These are phyloP conservation scores for Podaxis pistillaris DNA, from an alignment of 768 basidiomycete genomes.

Conservation along the genomic window DNA sequence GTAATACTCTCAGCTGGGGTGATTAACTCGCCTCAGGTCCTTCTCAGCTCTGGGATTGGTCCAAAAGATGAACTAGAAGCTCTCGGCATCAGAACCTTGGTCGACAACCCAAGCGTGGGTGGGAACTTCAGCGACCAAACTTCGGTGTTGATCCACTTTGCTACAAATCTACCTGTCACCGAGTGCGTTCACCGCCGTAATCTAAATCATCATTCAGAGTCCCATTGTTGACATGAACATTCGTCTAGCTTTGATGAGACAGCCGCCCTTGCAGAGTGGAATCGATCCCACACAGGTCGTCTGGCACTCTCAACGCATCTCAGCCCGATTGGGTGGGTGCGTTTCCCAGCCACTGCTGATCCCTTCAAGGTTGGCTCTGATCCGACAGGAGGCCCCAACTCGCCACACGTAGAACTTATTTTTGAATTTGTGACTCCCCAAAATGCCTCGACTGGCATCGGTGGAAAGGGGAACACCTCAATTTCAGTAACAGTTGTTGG, in stretches of 20 bases:
- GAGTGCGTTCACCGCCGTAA: background rate
- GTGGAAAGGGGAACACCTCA: background rate
- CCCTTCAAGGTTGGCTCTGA: background rate
- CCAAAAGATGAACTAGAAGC: background rate
- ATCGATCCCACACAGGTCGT: conserved; percentile 1
- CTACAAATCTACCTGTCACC: background rate
- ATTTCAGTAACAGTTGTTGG: background rate
- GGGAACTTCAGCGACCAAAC: conserved; percentile 6
- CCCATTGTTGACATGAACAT: background rate
- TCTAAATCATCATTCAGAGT: background rate
- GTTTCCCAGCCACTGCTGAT: background rate
- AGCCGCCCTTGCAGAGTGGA: conserved; percentile 7
- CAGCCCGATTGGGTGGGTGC: conserved; percentile 3
- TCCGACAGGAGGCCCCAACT: background rate
- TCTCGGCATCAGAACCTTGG: background rate
- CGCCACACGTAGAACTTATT: conserved; percentile 14
- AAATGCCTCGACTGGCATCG: background rate
- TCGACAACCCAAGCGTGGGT: conserved; percentile 12
- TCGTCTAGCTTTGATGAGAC: conserved; percentile 3
- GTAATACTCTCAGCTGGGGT: background rate
- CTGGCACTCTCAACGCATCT: background rate
- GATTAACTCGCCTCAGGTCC: background rate
- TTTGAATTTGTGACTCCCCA: background rate
- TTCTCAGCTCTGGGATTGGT: conserved; percentile 11
- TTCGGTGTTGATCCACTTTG: background rate